A percentile compares a stretch with the other conserved stretches of the same genome.
phyloP scores from a whole-genome alignment of 2,329 filamentous ascomycete genomes.

The Aspergillus fumigatus region DNA sequence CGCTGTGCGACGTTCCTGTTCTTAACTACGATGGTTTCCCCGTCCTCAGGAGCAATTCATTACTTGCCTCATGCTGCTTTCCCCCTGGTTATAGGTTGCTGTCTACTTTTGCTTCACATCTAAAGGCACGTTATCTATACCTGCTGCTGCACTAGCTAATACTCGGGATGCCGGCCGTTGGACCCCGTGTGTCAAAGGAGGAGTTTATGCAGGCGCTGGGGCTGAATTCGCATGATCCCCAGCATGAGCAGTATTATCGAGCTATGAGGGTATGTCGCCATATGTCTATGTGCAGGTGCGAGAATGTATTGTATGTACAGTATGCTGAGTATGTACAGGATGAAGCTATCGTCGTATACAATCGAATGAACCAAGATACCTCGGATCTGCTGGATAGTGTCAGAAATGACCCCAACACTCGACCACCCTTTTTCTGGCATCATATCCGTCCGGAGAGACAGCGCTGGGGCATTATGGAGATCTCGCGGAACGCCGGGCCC shows the following conservation, averaged over 20 bases:
- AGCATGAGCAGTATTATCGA: slow-evolving; percentile 42
- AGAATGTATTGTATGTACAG: too few species aligned
- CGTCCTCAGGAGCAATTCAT: too few species aligned
- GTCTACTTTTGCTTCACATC: not conserved
- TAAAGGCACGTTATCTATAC: not conserved
- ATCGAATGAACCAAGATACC: slow-evolving; percentile 37
- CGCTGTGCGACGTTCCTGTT: not conserved
- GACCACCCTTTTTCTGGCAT: slow-evolving; percentile 45
- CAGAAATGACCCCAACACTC: slow-evolving; percentile 32
- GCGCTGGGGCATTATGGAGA: slow-evolving; percentile 39
- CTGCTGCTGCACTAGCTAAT: not conserved
- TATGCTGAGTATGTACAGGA: slow-evolving; percentile 26
- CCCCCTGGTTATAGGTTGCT: not conserved
- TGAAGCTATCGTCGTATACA: slow-evolving; percentile 43
- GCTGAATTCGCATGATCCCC: slow-evolving; percentile 37
- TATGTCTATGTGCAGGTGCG: not conserved
- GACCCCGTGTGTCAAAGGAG: slow-evolving; percentile 43
- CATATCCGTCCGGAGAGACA: slow-evolving; percentile 42
- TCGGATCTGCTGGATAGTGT: slow-evolving; percentile 39
- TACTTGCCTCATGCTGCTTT: not conserved
- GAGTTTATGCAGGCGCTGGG: slow-evolving; percentile 44
- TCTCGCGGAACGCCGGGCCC: slow-evolving; percentile 38
- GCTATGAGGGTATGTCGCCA: slow-evolving; percentile 40
- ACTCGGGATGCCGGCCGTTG: slow-evolving; percentile 30
- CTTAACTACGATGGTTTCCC: not conserved